Conservation (phyloP, 2,329 filamentous ascomycete species). For the Beauveria asiatica region DNA sequence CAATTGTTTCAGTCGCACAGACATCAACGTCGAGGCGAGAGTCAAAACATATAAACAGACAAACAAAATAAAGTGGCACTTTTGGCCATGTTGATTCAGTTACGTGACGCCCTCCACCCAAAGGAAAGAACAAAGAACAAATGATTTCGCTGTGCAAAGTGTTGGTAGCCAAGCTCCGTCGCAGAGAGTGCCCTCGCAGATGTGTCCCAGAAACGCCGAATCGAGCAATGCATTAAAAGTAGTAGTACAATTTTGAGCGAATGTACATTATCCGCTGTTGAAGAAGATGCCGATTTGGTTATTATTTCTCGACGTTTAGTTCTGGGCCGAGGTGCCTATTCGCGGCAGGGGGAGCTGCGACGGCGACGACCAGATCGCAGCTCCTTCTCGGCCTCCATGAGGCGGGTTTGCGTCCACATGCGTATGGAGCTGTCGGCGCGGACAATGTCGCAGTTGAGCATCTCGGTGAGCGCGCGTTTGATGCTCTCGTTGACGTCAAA, state of each 20-base stretch:
- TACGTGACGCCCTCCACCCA: background rate
- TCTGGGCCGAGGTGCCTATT: background rate
- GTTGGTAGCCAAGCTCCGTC: background rate
- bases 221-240: slow-evolving; percentile 4
- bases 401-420: slow-evolving; percentile 48
- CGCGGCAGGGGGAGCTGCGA: slow-evolving; percentile 29
- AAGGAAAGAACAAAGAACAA: background rate
- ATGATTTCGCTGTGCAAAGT: slow-evolving; percentile 5
- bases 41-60: background rate
- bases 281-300: background rate
- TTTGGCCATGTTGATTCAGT: background rate
- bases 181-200: background rate
- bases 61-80: background rate
- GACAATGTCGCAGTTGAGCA: slow-evolving; percentile 51
- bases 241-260: background rate
- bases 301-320: background rate
- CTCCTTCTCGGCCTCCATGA: slow-evolving; percentile 54
- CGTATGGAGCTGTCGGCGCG: slow-evolving; percentile 43
- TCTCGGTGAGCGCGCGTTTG: slow-evolving; percentile 52
- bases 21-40: background rate
- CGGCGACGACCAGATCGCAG: slow-evolving; percentile 44
- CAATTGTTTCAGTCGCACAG: background rate
- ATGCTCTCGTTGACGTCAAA: slow-evolving; percentile 51
- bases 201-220: slow-evolving; percentile 3
- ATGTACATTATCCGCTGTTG: background rate